Evolutionary conservation across 352 stramenopile genomes (phyloP), one percentile per base, ranked within the genome.

Genomic region (Globisporangium rhizosaccharum): DNA sequence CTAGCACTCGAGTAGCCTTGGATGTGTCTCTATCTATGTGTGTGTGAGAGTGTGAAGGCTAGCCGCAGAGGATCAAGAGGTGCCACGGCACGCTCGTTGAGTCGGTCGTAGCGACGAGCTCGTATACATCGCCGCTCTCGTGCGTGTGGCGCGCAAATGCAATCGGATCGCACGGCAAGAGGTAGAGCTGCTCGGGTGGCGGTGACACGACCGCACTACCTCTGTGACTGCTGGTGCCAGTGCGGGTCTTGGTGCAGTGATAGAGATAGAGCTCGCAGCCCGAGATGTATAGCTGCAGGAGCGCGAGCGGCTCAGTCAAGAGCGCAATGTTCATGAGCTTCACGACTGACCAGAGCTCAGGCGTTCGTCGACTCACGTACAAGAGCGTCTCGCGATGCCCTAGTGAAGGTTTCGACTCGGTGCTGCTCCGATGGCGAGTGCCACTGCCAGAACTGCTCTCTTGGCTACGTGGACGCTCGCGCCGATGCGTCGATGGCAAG

Each of bases 301-400:
- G 56, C 28, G 45, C 49, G 28, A 65, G 23, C 10, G 68, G 68
- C 15, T 75, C 68, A 0, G 68, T 65, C 51, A 75, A 56, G 5
- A 63, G 33, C 41, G 59, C 65, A 23, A 75, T 66, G 47, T 75
- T 75, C 26, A 63, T 55, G 44, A 75, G 59, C 17, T 65, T 58
- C 4, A 73, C 51, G 17, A 70, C 47, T 1, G 62, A 66, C 66
- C 57, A 67, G 39, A 56, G 36, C 20, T 70, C 51, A 9, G n/a
- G 37, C 36, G 52, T 41, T 4, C 67, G 58, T 9, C 56, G 37
- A 2, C 61, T 57, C 9, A 73, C 39, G 1, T 20, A 18, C 15
- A 57, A 33, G 5, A 57, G 46, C 9, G 25, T 14, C 42, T 50
- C 52, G 26, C 11, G 33, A 26, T 50, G 14, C 30, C 3, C 30